Evolutionary conservation across 148 eudicot genomes (phyloP), one percentile per base, ranked within the genome.

Genomic region (Cornus florida): DNA sequence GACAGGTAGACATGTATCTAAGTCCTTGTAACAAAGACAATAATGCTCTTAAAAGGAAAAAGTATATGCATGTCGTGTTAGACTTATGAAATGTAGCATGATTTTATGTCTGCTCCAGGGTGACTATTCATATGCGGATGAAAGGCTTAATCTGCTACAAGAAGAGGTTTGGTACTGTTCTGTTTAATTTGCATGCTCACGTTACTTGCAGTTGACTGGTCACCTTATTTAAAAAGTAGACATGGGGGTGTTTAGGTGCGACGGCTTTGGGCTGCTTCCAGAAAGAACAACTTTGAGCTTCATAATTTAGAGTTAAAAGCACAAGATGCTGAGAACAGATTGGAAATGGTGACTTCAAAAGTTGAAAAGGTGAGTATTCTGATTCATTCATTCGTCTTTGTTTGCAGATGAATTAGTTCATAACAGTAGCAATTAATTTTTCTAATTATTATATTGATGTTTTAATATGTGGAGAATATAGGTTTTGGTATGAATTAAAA

Each of bases 261-360:
- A 75, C 78, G 80, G 78, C 89, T 92, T 70, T 90, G 93, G 89
- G 85, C 75, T 74, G 84, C 74, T 75, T 88, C 93, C 66, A 88
- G 88, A 72, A 88, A 79, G 65, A 93, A 85, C 86, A 90, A 93
- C 78, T 82, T 86, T 83, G 89, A 92, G 74, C 84, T 93, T 81
- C 82, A 80, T 60, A 60, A 46, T 39, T 66, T 93, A 69, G 88
- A 91, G 77, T 77, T 73, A 16, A 89, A 86, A 79, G 91, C 84
- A 65, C 84, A 83, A 77, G 97, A 88, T 83, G 89, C 91, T 59
- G 90, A 89, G 80, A 76, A 84, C 46, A 82, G 79, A 76, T 71
- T 93, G 80, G 77, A 87, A 65, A 75, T 46, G 73, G 80, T 82
- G 80, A 80, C 89, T 70, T 85, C 91, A 83, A 72, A 69, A 80